Conservation (phyloP, 768 basidiomycete genomes). For the Clavulina sp. region DNA sequence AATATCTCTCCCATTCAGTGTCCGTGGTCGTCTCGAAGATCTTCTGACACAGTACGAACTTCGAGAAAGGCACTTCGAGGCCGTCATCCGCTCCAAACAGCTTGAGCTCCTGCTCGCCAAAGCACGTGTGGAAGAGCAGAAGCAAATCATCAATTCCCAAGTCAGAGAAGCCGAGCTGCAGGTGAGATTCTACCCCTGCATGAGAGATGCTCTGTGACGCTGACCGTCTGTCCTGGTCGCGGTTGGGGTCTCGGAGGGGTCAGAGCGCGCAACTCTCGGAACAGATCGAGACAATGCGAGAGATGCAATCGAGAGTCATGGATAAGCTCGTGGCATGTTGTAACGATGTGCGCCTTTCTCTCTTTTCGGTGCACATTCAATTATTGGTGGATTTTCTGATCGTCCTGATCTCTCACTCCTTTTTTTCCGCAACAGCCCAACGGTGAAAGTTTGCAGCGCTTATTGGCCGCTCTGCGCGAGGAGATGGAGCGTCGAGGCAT, state of each 20-base stretch:
- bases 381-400: neutral
- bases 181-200: conserved; percentile 25
- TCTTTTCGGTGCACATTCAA: conserved; percentile 7
- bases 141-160: conserved; percentile 62
- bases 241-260: neutral
- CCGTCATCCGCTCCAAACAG: conserved; percentile 81
- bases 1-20: no score
- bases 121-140: conserved; percentile 75
- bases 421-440: conserved; percentile 35
- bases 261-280: conserved; percentile 54
- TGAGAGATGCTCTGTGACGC: neutral
- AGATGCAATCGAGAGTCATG: conserved; percentile 59
- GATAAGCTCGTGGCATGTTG: conserved; percentile 74
- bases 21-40: conserved; percentile 73
- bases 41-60: conserved; percentile 77
- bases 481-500: conserved; percentile 58
- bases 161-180: conserved; percentile 56
- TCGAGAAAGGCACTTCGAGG: conserved; percentile 83
- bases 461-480: conserved; percentile 67
- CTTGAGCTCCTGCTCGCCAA: conserved; percentile 74
- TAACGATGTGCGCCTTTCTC: conserved; percentile 48
- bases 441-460: conserved; percentile 63
- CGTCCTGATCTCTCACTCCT: neutral
- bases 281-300: conserved; percentile 65
- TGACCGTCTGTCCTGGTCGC: neutral